A percentile compares a stretch with the other conserved stretches of the same genome.
These are phyloP conservation scores for Penstemon newberryi DNA, from an alignment of 257 asterid species.

Conservation along the genomic window DNA sequence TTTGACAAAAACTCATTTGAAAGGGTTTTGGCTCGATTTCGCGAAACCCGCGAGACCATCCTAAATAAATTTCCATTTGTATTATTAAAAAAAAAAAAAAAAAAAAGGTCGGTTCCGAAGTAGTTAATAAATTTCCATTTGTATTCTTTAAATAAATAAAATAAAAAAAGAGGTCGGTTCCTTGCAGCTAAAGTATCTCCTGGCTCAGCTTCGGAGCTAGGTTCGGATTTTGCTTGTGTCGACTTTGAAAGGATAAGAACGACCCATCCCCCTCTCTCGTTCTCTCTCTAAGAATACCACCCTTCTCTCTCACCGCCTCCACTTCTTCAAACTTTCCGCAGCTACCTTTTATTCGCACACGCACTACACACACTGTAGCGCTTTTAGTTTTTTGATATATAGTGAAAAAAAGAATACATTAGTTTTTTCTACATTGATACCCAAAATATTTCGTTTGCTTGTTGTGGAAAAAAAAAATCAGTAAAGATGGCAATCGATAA, in stretches of 20 bases:
- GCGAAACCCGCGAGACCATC: no score
- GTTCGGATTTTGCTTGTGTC: conserved; percentile 40
- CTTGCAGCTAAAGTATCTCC: conserved; percentile 66
- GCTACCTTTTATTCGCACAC: conserved; percentile 31
- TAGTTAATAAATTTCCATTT: neutral
- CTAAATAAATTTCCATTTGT: no score
- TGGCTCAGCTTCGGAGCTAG: conserved; percentile 52
- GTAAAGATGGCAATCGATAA: conserved; percentile 77
- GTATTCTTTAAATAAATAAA: conserved; percentile 33
- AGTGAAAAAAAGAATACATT: neutral
- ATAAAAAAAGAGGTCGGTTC: conserved; percentile 68
- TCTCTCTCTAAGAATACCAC: conserved; percentile 33
- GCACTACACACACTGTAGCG: conserved; percentile 2
- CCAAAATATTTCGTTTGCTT: no score
- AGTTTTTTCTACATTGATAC: neutral
- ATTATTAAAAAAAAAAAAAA: no score
- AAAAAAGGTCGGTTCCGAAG: no score
- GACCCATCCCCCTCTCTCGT: neutral
- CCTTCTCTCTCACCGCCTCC: conserved; percentile 48
- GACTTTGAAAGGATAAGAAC: conserved; percentile 61
- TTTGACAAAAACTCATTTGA: no score
- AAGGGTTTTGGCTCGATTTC: no score
- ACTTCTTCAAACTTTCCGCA: conserved; percentile 36
- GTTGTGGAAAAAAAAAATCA: no score
- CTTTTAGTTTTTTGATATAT: neutral